Percentiles rank a stretch among this genome's conserved stretches.
phyloP scores from a whole-genome alignment of 768 basidiomycete species.

The Rhizopogon vulgaris region DNA sequence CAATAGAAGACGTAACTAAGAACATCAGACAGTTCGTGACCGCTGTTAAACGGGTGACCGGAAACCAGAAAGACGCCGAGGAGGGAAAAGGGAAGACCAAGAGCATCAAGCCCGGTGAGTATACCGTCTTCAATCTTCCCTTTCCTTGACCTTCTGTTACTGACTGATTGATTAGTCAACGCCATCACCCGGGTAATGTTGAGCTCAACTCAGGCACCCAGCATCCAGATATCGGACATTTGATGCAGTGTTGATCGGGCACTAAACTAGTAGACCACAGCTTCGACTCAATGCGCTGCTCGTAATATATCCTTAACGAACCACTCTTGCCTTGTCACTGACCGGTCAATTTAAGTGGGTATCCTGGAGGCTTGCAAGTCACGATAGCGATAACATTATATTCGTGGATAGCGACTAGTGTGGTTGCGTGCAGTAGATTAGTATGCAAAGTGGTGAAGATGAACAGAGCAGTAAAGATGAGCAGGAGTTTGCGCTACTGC shows the following conservation, averaged over 20 bases:
- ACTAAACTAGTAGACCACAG: not conserved
- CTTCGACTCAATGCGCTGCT: not conserved
- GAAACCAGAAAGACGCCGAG: conserved; percentile 53
- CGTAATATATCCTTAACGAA: not conserved
- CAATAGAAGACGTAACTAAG: conserved; percentile 66
- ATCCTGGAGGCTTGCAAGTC: not conserved
- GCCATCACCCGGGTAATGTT: conserved; percentile 77
- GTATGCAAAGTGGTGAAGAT: too few species aligned
- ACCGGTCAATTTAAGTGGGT: not conserved
- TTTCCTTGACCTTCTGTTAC: not conserved
- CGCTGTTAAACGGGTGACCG: conserved; percentile 70
- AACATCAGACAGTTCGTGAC: conserved; percentile 75
- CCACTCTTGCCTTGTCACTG: not conserved
- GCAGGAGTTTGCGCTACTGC: not conserved
- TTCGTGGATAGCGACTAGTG: not conserved
- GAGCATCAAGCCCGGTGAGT: conserved; percentile 41
- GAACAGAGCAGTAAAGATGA: not conserved
- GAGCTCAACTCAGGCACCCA: conserved; percentile 84
- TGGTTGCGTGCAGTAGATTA: not conserved
- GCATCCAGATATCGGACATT: conserved; percentile 78
- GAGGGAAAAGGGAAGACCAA: conserved; percentile 28
- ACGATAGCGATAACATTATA: not conserved
- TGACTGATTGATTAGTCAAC: conserved; percentile 42
- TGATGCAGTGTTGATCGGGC: conserved; percentile 25
- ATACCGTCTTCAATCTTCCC: not conserved